Evolutionary conservation across 768 basidiomycete genomes (phyloP).

Genomic region (Amanita phalloides): DNA sequence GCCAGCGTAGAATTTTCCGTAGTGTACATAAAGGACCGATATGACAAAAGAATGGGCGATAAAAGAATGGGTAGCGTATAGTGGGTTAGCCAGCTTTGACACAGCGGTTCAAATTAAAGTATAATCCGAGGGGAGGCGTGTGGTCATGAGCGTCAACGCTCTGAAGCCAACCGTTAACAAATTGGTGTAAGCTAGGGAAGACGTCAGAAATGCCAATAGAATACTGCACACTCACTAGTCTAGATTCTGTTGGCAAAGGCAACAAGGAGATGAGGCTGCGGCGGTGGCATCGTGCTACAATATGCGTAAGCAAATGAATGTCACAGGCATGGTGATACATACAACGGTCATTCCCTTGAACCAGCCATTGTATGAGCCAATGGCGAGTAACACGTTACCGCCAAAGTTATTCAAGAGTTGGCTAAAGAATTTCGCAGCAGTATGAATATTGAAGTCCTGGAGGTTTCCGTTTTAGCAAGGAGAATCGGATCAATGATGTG

Average conservation of each 20-base stretch:
- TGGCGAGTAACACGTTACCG: conserved; percentile 43
- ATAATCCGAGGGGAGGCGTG: conserved; percentile 41
- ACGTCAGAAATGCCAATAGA: conserved; percentile 3
- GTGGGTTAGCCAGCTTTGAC: neutral
- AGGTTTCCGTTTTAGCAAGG: neutral
- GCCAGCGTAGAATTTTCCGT: neutral
- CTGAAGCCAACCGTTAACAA: conserved; percentile 63
- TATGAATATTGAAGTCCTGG: conserved; percentile 62
- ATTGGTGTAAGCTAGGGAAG: conserved; percentile 46
- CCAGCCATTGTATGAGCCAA: conserved; percentile 81
- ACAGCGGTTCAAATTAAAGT: conserved; percentile 52
- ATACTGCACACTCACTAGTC: conserved; percentile 54
- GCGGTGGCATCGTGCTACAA: conserved; percentile 44
- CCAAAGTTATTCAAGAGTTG: conserved; percentile 33
- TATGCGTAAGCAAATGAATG: conserved; percentile 2
- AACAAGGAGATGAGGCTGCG: conserved; percentile 43
- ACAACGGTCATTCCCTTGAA: conserved; percentile 45
- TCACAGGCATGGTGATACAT: conserved; percentile 8
- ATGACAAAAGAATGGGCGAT: neutral
- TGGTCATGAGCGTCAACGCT: conserved; percentile 40
- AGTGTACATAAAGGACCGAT: neutral
- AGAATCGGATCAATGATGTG: neutral
- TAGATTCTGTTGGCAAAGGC: conserved; percentile 72
- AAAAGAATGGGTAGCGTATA: conserved; percentile 1
- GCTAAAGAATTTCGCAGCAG: conserved; percentile 54